Conservation (phyloP, 2,329 filamentous ascomycete species). For the Monosporascus cannonballus region DNA sequence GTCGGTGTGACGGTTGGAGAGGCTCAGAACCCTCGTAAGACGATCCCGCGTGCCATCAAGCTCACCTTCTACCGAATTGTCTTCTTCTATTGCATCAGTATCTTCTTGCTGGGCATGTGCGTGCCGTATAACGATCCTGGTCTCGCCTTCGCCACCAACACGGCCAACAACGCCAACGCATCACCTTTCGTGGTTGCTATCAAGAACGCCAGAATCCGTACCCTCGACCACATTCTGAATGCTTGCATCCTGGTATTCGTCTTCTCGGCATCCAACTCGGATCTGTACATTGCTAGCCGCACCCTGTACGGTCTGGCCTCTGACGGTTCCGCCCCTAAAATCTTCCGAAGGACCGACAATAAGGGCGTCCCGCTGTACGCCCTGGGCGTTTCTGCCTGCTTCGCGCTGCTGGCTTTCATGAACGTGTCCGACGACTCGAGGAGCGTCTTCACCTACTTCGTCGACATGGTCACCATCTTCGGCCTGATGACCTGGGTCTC, state of each 20-base stretch:
- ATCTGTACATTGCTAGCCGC: slow-evolving; percentile 69
- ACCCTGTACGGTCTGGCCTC: slow-evolving; percentile 68
- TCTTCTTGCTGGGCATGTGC: slow-evolving; percentile 70
- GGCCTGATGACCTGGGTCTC: slow-evolving; percentile 63
- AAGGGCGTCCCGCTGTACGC: slow-evolving; percentile 66
- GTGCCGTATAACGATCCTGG: slow-evolving; percentile 63
- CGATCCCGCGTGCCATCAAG: slow-evolving; percentile 71
- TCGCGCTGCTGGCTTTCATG: slow-evolving; percentile 64
- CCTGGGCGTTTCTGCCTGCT: slow-evolving; percentile 52
- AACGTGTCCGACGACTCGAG: slow-evolving; percentile 54
- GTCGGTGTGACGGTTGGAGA: slow-evolving; percentile 75
- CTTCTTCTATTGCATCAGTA: slow-evolving; percentile 71
- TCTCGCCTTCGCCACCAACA: slow-evolving; percentile 52
- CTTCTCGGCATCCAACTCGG: slow-evolving; percentile 71
- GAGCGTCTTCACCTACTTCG: slow-evolving; percentile 57
- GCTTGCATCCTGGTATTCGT: slow-evolving; percentile 70
- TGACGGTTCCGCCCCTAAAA: slow-evolving; percentile 63
- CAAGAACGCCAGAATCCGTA: slow-evolving; percentile 53
- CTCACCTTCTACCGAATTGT: slow-evolving; percentile 78
- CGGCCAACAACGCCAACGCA: slow-evolving; percentile 49
- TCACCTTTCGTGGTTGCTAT: slow-evolving; percentile 75
- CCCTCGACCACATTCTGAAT: slow-evolving; percentile 64
- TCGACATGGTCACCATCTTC: slow-evolving; percentile 63
- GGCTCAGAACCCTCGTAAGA: slow-evolving; percentile 72
- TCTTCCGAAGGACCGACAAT: slow-evolving; percentile 66